A percentile compares a stretch with the other conserved stretches of the same genome.
phyloP scores from a whole-genome alignment of 345 rosid species.

The Mercurialis annua region DNA sequence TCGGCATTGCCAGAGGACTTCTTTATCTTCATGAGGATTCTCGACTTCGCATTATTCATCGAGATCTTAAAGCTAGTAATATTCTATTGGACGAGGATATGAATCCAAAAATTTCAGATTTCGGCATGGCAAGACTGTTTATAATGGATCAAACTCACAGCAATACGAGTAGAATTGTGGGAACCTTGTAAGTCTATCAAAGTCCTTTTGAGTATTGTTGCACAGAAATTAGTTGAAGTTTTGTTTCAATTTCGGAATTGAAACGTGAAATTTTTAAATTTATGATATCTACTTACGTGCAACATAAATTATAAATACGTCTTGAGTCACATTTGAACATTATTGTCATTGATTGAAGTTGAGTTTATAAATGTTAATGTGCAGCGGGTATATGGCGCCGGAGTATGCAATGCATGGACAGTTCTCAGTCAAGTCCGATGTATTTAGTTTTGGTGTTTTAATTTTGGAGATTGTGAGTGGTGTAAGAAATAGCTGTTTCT shows the following conservation, averaged over 20 bases:
- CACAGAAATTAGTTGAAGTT: no score
- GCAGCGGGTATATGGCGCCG: conserved; percentile 11
- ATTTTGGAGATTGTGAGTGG: conserved; percentile 38
- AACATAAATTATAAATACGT: no score
- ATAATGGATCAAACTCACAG: conserved; percentile 6
- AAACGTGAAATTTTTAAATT: no score
- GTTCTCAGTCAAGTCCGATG: conserved; percentile 3
- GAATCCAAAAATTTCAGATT: conserved; percentile 12
- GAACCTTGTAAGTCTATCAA: conserved; percentile 5
- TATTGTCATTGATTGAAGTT: background rate
- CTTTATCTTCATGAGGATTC: conserved; percentile 21
- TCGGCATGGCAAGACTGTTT: conserved; percentile 16
- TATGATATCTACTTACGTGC: no score
- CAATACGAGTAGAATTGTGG: conserved; percentile 9
- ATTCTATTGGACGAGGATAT: conserved; percentile 3
- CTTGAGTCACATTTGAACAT: background rate
- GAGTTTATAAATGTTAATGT: background rate
- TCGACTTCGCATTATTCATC: conserved; percentile 1
- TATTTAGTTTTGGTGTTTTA: conserved; percentile 6
- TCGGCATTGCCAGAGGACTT: conserved; percentile 11
- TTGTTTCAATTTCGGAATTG: no score
- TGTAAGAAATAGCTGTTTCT: conserved; percentile 26
- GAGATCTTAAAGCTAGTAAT: conserved; percentile 13
- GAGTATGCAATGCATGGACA: conserved; percentile 18
- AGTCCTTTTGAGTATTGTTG: background rate